Base-by-base conservation (phyloP, 768 basidiomycete species). In the Auriscalpium microsporum region DNA sequence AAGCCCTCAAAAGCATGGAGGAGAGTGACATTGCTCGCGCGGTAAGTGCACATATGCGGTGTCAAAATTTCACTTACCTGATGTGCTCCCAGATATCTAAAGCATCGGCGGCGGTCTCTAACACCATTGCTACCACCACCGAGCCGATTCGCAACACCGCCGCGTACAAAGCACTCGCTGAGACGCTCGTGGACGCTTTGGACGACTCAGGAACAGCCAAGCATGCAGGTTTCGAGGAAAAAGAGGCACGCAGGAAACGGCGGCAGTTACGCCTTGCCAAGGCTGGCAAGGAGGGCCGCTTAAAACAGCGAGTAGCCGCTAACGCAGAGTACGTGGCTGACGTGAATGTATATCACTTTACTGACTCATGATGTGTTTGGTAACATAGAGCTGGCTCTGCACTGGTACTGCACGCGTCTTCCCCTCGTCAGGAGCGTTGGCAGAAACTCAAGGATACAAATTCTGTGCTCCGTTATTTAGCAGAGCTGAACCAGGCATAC, bases 91-190 rank as follows among this genome's bases (percentile, higher is more conserved):
- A 94, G 91, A 87, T 98, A 56, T 86, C 90, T 8, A 78, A 81
- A 62, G 91, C 94, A 2, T 89, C 91, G 0, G 81, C 85, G 14
- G 90, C 91, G 7, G 83, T 95, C 54, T 93, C 94, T 8, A 82
- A 77, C 10, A 89, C 89, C 7, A 91, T 94, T 48, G 85, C 85
- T 48, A 83, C 86, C 46, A 89, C 92, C 13, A 97, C 96, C 3
- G 94, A 95, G 58, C 95, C 95, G n/a, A 88, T 99, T 57, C 87
- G 96, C 45, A 93, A 96, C 59, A 99, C 95, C 2, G 86, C 82
- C 13, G 91, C 95, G 0, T 99, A 99, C 75, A 96, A 96, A 73
- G 76, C 86, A 1, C 74, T 97, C 8, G 82, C 92, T 0, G 92
- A 95, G 46, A 90, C 90, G 2, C 73, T 99, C 13, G 74, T 93